phyloP scores from a whole-genome alignment of 441 rosid genomes.

The Rhodomyrtus psidioides region DNA sequence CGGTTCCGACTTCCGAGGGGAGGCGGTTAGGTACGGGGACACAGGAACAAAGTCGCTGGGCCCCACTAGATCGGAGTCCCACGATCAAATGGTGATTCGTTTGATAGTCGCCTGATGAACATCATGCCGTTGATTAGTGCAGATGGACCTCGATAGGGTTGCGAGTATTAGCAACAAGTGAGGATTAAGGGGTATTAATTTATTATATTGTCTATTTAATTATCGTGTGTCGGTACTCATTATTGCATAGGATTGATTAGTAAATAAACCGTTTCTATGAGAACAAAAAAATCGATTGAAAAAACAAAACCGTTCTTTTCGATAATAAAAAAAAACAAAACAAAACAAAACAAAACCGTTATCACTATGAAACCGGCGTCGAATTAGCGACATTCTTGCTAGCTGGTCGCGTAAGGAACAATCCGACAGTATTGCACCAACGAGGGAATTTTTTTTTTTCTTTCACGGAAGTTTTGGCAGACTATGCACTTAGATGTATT shows the following conservation, averaged over 20 bases:
- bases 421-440: neutral
- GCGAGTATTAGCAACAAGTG: neutral
- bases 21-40: neutral
- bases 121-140: neutral
- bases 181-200: neutral
- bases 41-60: neutral
- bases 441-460: neutral
- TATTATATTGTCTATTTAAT: neutral
- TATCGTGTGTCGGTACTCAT: neutral
- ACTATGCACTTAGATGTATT: neutral
- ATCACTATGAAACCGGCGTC: neutral
- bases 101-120: neutral
- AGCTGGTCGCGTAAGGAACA: neutral
- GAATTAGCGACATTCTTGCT: neutral
- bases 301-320: neutral
- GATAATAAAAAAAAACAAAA: no score
- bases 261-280: neutral
- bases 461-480: neutral
- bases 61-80: neutral
- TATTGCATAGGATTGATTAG: neutral
- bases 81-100: neutral
- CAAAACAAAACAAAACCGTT: no score
- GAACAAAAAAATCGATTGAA: neutral
- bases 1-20: neutral
- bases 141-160: neutral